phyloP scores from a whole-genome alignment of 345 rosid genomes.

The Populus pruinosa region DNA sequence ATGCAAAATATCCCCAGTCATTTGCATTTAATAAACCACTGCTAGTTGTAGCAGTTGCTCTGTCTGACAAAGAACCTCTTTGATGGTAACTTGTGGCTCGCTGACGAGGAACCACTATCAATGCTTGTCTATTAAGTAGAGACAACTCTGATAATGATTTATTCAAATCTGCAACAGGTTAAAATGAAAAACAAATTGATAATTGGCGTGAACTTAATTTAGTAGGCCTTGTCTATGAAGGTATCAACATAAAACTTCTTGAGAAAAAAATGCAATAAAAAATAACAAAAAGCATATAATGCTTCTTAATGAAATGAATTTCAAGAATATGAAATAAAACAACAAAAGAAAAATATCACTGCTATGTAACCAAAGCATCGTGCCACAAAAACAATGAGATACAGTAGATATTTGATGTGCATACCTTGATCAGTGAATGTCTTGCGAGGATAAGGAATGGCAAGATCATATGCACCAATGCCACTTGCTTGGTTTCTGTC shows the following conservation, averaged over 20 bases:
- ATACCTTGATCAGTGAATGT: slow-evolving; percentile 76
- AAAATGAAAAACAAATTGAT: neutral
- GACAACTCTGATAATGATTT: slow-evolving; percentile 68
- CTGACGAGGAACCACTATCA: slow-evolving; percentile 65
- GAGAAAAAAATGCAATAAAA: neutral
- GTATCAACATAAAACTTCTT: neutral
- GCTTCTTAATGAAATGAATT: neutral
- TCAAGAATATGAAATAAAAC: neutral
- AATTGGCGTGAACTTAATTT: neutral
- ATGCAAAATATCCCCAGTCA: slow-evolving; percentile 65
- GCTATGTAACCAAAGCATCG: neutral
- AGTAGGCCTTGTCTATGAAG: neutral
- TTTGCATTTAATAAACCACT: slow-evolving; percentile 32
- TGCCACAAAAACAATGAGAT: neutral
- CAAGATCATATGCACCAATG: slow-evolving; percentile 63
- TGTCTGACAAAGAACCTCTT: slow-evolving; percentile 35
- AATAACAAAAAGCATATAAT: neutral
- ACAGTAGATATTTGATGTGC: slow-evolving; percentile 6
- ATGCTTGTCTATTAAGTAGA: slow-evolving; percentile 75
- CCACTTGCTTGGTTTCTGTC: slow-evolving; percentile 48
- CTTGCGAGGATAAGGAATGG: slow-evolving; percentile 85
- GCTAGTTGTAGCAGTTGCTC: slow-evolving; percentile 18
- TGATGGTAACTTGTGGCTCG: slow-evolving; percentile 33
- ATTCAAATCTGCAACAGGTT: slow-evolving; percentile 54
- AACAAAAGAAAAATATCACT: neutral